Base-by-base conservation (phyloP, 306 rosid species). In the Cucumis melo region DNA sequence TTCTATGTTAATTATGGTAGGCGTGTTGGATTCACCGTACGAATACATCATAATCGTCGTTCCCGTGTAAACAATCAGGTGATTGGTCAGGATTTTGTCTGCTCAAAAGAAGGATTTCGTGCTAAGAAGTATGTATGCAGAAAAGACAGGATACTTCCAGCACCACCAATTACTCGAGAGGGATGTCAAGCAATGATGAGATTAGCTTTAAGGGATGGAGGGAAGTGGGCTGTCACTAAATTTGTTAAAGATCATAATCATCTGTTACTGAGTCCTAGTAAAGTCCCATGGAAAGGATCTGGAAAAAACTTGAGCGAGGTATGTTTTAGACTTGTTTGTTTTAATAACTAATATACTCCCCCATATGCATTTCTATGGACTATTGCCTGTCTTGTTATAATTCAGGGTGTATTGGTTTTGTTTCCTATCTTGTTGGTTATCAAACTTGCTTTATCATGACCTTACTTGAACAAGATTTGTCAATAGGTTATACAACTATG, bases 161-260 rank as follows among this genome's bases (percentile, higher is more conserved):
- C 95, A 50, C 95, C 95, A 3, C 89, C 90, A 20, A 36, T 84
- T 58, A 90, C 96, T 55, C 82, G 92, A 59, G 93, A 88, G 85
- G 93, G 96, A 54, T 90, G 96, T 68, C 88, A 83, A 76, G 96
- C 96, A 53, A 88, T 88, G 96, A 86, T 90, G 78, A 88, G 92
- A 80, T 56, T 88, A 71, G 90, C 92, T 73, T 76, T 85, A 67
- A 87, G 88, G 65, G 89, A 86, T 72, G 96, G 85, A 81, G 87
- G 74, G 75, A 87, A 84, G 71, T 90, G 96, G 96, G 86, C 87
- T 50, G 86, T 90, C 80, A 87, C 92, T 78, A 90, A 90, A 82
- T 85, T 84, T 84, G 86, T 87, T 79, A 87, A 85, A 81, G 96
- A 88, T 59, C 96, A 90, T 76, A 87, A 79, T 57, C 96, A 90